phyloP scores from a whole-genome alignment of 225 moss, liverwort and hornwort species.

The Straminergon stramineum region DNA sequence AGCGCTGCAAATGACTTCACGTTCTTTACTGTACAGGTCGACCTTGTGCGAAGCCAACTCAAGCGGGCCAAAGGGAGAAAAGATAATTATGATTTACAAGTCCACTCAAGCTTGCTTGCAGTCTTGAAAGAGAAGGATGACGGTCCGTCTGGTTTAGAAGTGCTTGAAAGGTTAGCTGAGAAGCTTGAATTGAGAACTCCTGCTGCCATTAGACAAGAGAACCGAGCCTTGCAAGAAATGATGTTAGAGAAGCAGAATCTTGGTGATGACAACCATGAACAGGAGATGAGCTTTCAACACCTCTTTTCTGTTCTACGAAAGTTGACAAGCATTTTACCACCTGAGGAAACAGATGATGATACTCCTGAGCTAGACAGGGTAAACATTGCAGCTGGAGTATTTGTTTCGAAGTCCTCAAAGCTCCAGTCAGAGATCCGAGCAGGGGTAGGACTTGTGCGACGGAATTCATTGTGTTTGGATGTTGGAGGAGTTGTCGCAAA shows the following conservation, averaged over 20 bases:
- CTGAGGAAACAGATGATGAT: neutral
- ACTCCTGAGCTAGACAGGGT: neutral
- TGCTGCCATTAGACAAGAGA: neutral
- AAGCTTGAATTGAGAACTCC: neutral
- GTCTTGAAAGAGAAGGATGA: neutral
- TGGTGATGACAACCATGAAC: neutral
- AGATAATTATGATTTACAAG: neutral
- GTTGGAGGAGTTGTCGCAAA: neutral
- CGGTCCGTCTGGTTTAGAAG: neutral
- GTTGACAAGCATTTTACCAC: neutral
- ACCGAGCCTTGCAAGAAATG: neutral
- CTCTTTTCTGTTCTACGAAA: neutral
- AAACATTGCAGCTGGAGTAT: neutral
- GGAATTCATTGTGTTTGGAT: neutral
- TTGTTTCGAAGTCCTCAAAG: neutral
- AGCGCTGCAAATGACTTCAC: neutral
- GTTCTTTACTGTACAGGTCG: neutral
- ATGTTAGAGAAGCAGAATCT: neutral
- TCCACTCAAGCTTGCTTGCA: neutral
- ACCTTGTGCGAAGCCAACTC: neutral
- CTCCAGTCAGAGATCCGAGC: neutral
- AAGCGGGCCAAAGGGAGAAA: neutral
- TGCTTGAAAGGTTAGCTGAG: neutral
- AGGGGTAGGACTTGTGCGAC: neutral
- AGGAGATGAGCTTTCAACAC: neutral